Evolutionary conservation across 352 stramenopile species (phyloP).

Genomic region (Hyaloperonospora arabidopsidis): DNA sequence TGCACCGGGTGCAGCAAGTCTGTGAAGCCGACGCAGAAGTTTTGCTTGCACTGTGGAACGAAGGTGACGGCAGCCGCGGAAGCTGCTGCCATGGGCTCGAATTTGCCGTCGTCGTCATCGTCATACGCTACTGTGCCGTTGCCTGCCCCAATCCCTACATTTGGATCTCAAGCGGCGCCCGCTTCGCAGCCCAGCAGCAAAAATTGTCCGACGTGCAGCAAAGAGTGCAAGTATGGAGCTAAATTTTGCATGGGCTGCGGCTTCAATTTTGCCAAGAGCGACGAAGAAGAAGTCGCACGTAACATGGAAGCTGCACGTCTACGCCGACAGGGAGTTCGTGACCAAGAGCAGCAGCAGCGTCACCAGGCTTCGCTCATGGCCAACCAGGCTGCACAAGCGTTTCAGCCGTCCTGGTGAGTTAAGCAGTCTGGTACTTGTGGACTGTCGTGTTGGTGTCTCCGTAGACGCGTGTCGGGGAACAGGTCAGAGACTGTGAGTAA

Average conservation of each 20-base stretch:
- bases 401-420: conserved; percentile 33
- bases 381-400: conserved; percentile 42
- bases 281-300: conserved; percentile 69
- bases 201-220: conserved; percentile 54
- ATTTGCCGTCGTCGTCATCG: conserved; percentile 23
- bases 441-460: conserved; percentile 9
- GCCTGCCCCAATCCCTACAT: conserved; percentile 48
- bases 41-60: conserved; percentile 71
- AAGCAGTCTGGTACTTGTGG: neutral
- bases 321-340: conserved; percentile 37
- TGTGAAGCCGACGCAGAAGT: conserved; percentile 62
- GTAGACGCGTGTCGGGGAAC: conserved; percentile 12
- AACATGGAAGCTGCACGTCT: conserved; percentile 61
- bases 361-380: conserved; percentile 63
- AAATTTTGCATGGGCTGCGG: conserved; percentile 81
- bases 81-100: conserved; percentile 15
- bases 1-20: conserved; percentile 44
- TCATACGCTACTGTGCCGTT: conserved; percentile 42
- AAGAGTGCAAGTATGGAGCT: conserved; percentile 62
- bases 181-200: conserved; percentile 40
- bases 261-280: conserved; percentile 69
- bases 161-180: conserved; percentile 27
- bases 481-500: conserved; percentile 8
- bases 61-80: conserved; percentile 26
- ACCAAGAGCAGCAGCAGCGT: conserved; percentile 54